Evolutionary conservation across 306 rosid species (phyloP).

Genomic region (Begonia loranthoides): DNA sequence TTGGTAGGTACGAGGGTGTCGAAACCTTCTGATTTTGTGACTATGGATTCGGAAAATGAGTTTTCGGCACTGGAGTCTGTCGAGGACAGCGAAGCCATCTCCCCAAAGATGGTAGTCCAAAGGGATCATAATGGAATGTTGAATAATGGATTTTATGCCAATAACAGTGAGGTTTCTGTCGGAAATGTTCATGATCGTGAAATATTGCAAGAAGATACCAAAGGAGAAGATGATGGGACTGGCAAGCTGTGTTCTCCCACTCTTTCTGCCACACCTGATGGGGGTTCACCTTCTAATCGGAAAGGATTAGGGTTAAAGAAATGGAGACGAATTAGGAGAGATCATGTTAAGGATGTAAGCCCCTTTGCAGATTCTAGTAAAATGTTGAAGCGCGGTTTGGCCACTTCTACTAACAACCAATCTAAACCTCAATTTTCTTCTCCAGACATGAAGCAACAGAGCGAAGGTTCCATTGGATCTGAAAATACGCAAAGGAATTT

Average conservation of each 20-base stretch:
- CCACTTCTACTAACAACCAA: constrained; percentile 26
- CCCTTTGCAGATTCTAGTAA: constrained; percentile 33
- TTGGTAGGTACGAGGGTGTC: constrained; percentile 1
- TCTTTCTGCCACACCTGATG: constrained; percentile 8
- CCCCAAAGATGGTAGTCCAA: no score
- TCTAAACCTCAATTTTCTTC: constrained; percentile 20
- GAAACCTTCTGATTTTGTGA: constrained; percentile 13
- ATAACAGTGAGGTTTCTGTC: no score
- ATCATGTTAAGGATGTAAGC: constrained; percentile 25
- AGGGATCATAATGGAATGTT: no score
- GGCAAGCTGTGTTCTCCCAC: constrained; percentile 17
- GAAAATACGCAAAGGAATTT: constrained; percentile 29
- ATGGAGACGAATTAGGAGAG: constrained; percentile 48
- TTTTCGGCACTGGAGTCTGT: constrained; percentile 24
- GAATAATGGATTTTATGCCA: no score
- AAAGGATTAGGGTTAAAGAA: constrained; percentile 43
- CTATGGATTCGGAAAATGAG: constrained; percentile 68
- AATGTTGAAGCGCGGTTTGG: constrained; percentile 53
- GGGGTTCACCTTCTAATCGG: constrained; percentile 6
- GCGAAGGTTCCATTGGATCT: constrained; percentile 42
- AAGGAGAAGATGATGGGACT: constrained; percentile 14
- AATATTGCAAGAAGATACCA: constrained; percentile 6
- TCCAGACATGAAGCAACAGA: constrained; percentile 31
- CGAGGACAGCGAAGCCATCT: constrained; percentile 37
- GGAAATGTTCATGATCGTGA: no score